These are phyloP conservation scores for Lodderomyces elongisporus DNA, from an alignment of 1,139 yeast genomes.

Conservation along the genomic window DNA sequence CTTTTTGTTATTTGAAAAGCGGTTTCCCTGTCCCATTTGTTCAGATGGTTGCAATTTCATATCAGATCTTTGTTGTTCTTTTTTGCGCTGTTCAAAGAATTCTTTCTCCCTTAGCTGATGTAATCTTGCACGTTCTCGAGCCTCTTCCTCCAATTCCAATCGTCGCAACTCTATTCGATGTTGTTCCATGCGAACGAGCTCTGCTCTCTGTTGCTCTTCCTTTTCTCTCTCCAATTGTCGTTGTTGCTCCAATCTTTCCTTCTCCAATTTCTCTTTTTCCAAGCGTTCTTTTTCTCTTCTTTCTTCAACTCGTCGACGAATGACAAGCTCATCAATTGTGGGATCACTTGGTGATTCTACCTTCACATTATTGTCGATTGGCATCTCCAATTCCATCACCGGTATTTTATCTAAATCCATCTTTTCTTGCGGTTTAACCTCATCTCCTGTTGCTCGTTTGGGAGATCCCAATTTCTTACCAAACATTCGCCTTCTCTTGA, in stretches of 20 bases:
- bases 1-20: background rate
- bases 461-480: conserved; percentile 40
- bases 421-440: background rate
- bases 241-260: background rate
- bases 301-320: conserved; percentile 23
- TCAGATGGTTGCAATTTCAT: too few relatives aligned
- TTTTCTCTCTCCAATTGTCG: conserved; percentile 1
- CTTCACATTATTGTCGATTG: conserved; percentile 10
- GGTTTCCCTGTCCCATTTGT: conserved; percentile 1
- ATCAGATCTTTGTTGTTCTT: too few relatives aligned
- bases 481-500: conserved; percentile 29
- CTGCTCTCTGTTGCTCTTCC: background rate
- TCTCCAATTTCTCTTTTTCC: background rate
- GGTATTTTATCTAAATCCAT: background rate
- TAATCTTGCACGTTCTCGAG: background rate
- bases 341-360: too few relatives aligned
- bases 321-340: conserved; percentile 22
- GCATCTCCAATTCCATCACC: background rate
- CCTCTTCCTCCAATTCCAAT: too few relatives aligned
- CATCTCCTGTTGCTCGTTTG: conserved; percentile 21
- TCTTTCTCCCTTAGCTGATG: conserved; percentile 20
- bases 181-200: background rate
- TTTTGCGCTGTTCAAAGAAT: background rate
- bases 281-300: conserved; percentile 1
- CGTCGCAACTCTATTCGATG: background rate